phyloP scores from a whole-genome alignment of 1,284 basidiomycete species.

The Porodaedalea pini region DNA sequence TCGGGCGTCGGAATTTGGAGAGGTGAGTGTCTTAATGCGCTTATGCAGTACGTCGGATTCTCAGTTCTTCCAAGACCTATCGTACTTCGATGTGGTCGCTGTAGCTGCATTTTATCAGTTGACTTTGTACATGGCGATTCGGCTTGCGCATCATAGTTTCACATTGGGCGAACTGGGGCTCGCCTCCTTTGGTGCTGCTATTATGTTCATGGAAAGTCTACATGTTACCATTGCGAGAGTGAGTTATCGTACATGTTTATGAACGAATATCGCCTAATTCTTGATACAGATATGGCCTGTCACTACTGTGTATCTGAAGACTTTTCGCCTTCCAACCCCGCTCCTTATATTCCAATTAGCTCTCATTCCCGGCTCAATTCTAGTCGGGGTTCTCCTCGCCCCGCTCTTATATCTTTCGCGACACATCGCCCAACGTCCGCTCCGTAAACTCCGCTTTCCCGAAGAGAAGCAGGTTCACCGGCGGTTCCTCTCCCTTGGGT shows the following conservation, averaged over 20 bases:
- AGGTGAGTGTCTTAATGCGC: conserved; percentile 39
- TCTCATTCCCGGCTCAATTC: conserved; percentile 87
- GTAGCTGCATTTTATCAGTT: conserved; percentile 87
- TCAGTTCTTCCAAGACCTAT: conserved; percentile 54
- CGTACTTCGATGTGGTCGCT: conserved; percentile 72
- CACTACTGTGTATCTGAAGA: conserved; percentile 85
- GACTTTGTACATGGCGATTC: conserved; percentile 83
- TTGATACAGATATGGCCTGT: conserved; percentile 69
- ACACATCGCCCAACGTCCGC: conserved; percentile 88
- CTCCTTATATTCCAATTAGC: conserved; percentile 91
- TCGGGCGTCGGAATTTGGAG: conserved; percentile 59
- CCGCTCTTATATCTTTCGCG: conserved; percentile 92
- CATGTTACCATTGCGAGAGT: conserved; percentile 81
- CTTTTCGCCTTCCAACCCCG: conserved; percentile 90
- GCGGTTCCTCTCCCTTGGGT: conserved; percentile 80
- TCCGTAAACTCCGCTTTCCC: conserved; percentile 85
- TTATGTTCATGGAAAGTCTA: conserved; percentile 81
- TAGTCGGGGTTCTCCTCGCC: conserved; percentile 91
- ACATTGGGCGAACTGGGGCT: conserved; percentile 92
- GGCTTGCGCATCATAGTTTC: conserved; percentile 89
- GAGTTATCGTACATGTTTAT: conserved; percentile 29
- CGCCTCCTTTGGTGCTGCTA: conserved; percentile 85
- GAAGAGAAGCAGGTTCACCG: conserved; percentile 85
- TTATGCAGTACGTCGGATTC: conserved; percentile 15
- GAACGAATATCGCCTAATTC: conserved; percentile 21